These are phyloP conservation scores for Arthrobotrys musiformis DNA, from an alignment of 2,329 filamentous ascomycete genomes.

Conservation along the genomic window DNA sequence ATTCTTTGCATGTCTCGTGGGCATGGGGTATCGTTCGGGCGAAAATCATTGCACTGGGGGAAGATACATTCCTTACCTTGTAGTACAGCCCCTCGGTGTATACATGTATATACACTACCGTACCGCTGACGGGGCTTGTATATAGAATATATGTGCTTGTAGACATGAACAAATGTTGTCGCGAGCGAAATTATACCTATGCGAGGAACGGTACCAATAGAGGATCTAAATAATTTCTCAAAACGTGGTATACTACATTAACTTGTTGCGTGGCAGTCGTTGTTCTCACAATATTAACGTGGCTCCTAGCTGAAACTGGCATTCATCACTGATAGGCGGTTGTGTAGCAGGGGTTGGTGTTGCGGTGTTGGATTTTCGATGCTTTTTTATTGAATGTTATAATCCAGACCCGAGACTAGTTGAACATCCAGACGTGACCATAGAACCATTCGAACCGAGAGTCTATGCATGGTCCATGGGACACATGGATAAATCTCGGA, in stretches of 20 bases:
- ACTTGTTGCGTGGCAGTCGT: too few species aligned
- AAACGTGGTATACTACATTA: too few species aligned
- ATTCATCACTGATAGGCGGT: too few species aligned
- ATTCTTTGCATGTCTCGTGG: slow-evolving; percentile 29
- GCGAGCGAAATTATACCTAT: not conserved
- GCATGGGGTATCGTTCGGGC: slow-evolving; percentile 34
- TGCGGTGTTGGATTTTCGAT: not conserved
- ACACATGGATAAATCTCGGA: not conserved
- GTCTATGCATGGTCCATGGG: not conserved
- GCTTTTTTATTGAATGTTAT: not conserved
- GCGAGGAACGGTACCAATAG: too few species aligned
- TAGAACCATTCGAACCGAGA: not conserved
- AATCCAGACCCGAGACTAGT: too few species aligned
- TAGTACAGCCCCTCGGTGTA: too few species aligned
- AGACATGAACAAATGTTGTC: not conserved
- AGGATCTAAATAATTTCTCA: too few species aligned
- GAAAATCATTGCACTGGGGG: slow-evolving; percentile 16
- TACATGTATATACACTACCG: too few species aligned
- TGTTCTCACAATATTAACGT: too few species aligned
- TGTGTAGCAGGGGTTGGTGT: not conserved
- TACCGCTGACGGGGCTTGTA: too few species aligned
- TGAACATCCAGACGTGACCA: not conserved
- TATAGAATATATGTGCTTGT: too few species aligned
- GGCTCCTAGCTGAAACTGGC: too few species aligned
- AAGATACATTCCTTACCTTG: slow-evolving; percentile 19